These are phyloP conservation scores for Agaricus subrufescens DNA, from an alignment of 768 basidiomycete species.

Conservation along the genomic window DNA sequence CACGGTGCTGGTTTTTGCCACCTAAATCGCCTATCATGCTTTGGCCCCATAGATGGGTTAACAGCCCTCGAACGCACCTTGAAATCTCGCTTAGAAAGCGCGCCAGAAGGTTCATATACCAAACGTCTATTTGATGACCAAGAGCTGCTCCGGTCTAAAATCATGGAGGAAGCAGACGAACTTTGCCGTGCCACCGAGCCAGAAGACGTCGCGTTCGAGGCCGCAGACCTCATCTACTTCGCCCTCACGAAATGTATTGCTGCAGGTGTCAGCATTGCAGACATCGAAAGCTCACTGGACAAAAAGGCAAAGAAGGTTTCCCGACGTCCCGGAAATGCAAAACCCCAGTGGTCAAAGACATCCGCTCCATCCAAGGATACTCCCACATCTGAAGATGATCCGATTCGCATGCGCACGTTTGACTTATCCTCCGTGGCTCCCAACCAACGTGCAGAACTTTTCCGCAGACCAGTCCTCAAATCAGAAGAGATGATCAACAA, in stretches of 20 bases:
- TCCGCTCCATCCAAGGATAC: conserved; percentile 12
- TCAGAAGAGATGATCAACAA: conserved; percentile 86
- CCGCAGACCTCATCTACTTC: conserved; percentile 94
- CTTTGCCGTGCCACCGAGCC: conserved; percentile 77
- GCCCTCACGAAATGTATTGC: conserved; percentile 80
- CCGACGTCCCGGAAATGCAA: conserved; percentile 87
- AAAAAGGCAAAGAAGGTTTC: conserved; percentile 83
- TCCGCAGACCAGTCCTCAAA: conserved; percentile 86
- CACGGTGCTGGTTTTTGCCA: conserved; percentile 94
- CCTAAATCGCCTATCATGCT: conserved; percentile 82
- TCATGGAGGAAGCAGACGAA: conserved; percentile 98
- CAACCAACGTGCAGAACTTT: conserved; percentile 59
- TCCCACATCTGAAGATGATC: conserved; percentile 26
- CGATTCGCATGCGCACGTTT: conserved; percentile 77
- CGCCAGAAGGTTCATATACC: conserved; percentile 92
- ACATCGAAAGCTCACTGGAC: conserved; percentile 83
- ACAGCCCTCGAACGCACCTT: conserved; percentile 79
- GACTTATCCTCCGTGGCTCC: conserved; percentile 46
- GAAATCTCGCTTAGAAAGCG: conserved; percentile 60
- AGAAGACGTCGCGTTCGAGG: conserved; percentile 89
- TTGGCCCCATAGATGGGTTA: conserved; percentile 77
- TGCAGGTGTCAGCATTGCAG: conserved; percentile 74
- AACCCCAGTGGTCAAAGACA: conserved; percentile 62
- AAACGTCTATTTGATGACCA: conserved; percentile 79
- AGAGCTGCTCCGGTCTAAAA: conserved; percentile 83